Base-by-base conservation (phyloP, 2,329 filamentous ascomycete genomes). In the Pseudonectria foliicola region DNA sequence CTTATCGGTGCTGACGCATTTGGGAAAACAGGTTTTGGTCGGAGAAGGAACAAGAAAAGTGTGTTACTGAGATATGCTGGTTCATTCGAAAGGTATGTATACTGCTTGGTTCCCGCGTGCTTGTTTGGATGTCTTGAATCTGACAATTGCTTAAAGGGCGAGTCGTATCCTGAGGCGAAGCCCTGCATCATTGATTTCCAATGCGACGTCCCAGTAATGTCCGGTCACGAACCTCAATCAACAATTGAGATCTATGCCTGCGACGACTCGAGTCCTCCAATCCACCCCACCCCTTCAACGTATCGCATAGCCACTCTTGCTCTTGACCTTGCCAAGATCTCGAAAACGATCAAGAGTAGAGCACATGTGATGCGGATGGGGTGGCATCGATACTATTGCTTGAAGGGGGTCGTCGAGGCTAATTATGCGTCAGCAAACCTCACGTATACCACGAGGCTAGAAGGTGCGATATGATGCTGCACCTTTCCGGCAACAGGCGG, bases 11-110 rank as follows among this genome's bases (percentile, higher is more conserved):
- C 44, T 54, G 25, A 57, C 34, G 13, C 18, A n/a, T 8, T 8
- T 8, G 18, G 10, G 16, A n/a, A 15, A 7, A 29, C 31, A 62
- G 60, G 13, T 58, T 58, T 33, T 62, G 56, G 57, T 62, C 60
- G 10, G 50, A 57, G 29, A 63, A 63, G 37, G 60, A 63, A 40
- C 49, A 55, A 26, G 56, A 56, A 31, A 54, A 49, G 43, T 52
- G 62, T 10, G 57, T 60, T 4, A 47, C 52, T 10, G 59, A 61
- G 31, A 62, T 63, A 58, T 58, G 58, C 24, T 63, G 60, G 60
- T 62, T 63, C 35, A 63, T 63, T 33, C 46, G 46, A 31, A 62
- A 62, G 54, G 59, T 62, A 45, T 21, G 44, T 15, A 11, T 10
- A 26, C n/a, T n/a, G 5, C 18, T 6, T 10, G 4, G 6, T 7